Base-by-base conservation (phyloP, 225 moss, liverwort and hornwort genomes). In the Rhytidiadelphus loreus region DNA sequence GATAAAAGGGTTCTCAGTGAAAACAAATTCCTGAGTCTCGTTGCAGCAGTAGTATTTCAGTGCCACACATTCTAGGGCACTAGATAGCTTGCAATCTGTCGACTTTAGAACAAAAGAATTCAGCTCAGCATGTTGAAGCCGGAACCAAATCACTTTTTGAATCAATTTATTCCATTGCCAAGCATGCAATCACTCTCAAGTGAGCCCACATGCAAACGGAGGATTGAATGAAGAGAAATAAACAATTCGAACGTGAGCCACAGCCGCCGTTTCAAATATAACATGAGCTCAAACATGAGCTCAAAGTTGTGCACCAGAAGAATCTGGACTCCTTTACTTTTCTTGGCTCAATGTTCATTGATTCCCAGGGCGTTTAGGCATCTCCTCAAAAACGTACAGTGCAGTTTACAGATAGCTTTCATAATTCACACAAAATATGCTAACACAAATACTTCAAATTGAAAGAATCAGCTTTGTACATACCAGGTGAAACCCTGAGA, bases 401-500 rank as follows among this genome's bases (percentile, higher is more conserved):
- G 48, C 37, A 81, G 22, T 81, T 58, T 71, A 50, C 44, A 74
- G 18, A 72, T 32, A 20, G 70, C 29, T 81, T 59, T 58, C 72
- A 53, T 16, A 59, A 59, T 28, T 50, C 43, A 44, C 52, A 53
- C 37, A 35, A 46, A 41, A 64, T 60, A 53, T 44, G 73, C 57
- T 61, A 81, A 39, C 70, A 81, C 5, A 76, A 69, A 62, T 56
- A 63, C 87, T 76, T 85, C 87, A 68, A 82, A 39, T 85, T 75
- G n/a, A 65, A 37, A 81, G 84, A 69, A 85, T 87, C 61, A 85
- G 81, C 85, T 87, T 87, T 92, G 65, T 92, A 92, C 90, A 92
- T 88, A 77, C 71, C 86, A 88, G 90, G 88, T 52, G 37, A 83
- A 86, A 37, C 43, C 90, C 89, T 88, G 73, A 56, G 73, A 83